These are phyloP conservation scores for Neohortaea acidophila DNA, from an alignment of 495 filamentous ascomycete species.

Conservation along the genomic window DNA sequence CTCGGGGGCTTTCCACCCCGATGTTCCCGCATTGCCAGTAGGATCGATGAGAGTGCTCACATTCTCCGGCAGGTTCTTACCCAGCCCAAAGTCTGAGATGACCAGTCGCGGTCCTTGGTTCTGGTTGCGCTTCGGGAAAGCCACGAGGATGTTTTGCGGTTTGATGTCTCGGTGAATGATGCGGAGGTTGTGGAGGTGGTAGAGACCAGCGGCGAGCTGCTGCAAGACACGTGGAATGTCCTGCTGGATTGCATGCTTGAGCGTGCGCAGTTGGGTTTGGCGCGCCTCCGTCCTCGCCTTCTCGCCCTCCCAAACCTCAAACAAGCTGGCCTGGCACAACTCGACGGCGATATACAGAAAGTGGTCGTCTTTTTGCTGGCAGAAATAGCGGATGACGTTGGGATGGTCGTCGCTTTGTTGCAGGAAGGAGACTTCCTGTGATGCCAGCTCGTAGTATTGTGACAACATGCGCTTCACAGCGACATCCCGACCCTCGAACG, in stretches of 20 bases:
- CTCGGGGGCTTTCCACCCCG: conserved; percentile 92
- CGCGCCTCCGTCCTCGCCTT: conserved; percentile 16
- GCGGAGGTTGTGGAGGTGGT: conserved; percentile 76
- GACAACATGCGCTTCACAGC: conserved; percentile 94
- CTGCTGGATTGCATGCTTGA: conserved; percentile 42
- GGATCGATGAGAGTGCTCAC: conserved; percentile 89
- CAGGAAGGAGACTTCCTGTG: conserved; percentile 77
- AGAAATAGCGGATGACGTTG: conserved; percentile 86
- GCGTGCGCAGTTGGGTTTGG: conserved; percentile 5
- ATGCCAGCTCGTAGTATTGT: conserved; percentile 87
- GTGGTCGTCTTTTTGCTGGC: conserved; percentile 70
- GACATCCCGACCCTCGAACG: conserved; percentile 58
- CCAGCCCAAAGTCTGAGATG: conserved; percentile 94
- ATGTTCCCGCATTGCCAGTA: conserved; percentile 84
- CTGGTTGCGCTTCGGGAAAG: conserved; percentile 33
- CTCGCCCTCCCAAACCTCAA: conserved; percentile 36
- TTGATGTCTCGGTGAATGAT: conserved; percentile 97
- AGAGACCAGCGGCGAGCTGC: conserved; percentile 74
- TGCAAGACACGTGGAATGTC: conserved; percentile 54
- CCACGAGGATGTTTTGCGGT: conserved; percentile 88
- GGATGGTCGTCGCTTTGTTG: conserved; percentile 89
- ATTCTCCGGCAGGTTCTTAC: conserved; percentile 93
- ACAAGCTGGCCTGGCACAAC: conserved; percentile 84
- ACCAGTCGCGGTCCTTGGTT: conserved; percentile 54
- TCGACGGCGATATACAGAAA: conserved; percentile 96